Evolutionary conservation across 1,284 basidiomycete species (phyloP).

Genomic region (Tilletiaria anomala): DNA sequence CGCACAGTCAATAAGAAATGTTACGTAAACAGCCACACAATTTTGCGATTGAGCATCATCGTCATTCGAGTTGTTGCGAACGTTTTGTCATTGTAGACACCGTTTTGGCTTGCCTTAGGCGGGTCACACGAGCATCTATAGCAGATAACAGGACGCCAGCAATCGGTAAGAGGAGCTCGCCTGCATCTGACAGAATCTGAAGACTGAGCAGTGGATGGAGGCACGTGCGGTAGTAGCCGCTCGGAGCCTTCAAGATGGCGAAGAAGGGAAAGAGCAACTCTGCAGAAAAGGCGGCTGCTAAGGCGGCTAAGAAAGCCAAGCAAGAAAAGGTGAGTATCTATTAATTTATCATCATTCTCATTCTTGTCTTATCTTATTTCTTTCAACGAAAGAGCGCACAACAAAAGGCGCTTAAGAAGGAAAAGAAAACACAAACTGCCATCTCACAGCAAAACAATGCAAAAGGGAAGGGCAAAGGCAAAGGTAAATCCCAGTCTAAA

Average conservation of each 20-base stretch:
- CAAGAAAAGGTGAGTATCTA: constrained; percentile 35
- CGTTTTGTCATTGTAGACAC: too few species aligned
- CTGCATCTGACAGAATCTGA: too few species aligned
- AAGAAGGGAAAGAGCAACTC: constrained; percentile 22
- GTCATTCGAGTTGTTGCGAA: too few species aligned
- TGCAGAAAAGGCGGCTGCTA: constrained; percentile 25
- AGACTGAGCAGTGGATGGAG: too few species aligned
- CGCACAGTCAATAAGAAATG: too few species aligned
- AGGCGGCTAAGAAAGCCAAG: constrained; percentile 37
- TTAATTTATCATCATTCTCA: too few species aligned
- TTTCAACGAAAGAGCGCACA: constrained; percentile 12
- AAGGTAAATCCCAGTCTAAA: constrained; percentile 6
- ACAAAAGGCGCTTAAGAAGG: constrained; percentile 18
- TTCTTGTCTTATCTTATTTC: background rate
- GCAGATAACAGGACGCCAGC: too few species aligned
- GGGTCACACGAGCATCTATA: too few species aligned
- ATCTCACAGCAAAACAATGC: constrained; percentile 8
- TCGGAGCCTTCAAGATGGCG: constrained; percentile 13
- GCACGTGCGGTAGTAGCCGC: background rate
- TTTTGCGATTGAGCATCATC: too few species aligned
- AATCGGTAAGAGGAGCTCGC: too few species aligned
- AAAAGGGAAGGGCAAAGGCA: constrained; percentile 3
- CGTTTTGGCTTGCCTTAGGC: too few species aligned
- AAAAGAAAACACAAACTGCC: constrained; percentile 2
- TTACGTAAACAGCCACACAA: too few species aligned